Conservation (phyloP, 2,329 filamentous ascomycete species). For the Penicillium sclerotiorum region DNA sequence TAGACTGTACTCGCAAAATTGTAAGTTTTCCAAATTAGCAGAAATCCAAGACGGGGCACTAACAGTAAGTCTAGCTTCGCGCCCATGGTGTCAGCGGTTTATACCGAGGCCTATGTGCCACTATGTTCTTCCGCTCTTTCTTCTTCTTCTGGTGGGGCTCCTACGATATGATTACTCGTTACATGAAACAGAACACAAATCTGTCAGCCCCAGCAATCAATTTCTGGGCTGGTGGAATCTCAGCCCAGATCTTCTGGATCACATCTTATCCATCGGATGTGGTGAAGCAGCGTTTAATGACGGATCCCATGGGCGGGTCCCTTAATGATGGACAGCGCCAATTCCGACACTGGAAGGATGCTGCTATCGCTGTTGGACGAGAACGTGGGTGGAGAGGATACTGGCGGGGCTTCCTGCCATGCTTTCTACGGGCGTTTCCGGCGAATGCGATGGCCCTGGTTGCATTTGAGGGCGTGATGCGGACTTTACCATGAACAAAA, state of each 20-base stretch:
- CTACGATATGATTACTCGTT: slow-evolving; percentile 80
- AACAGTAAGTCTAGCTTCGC: slow-evolving; percentile 48
- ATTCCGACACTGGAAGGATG: slow-evolving; percentile 78
- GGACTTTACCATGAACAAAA: slow-evolving; percentile 48
- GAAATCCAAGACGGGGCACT: not conserved
- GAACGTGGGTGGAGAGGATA: slow-evolving; percentile 80
- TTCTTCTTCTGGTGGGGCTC: slow-evolving; percentile 99
- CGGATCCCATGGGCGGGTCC: slow-evolving; percentile 76
- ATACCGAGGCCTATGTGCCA: slow-evolving; percentile 83
- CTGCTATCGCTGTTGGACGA: slow-evolving; percentile 72
- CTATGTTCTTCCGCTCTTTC: slow-evolving; percentile 83
- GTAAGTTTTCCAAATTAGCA: slow-evolving; percentile 39
- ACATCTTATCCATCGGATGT: slow-evolving; percentile 90
- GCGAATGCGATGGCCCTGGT: slow-evolving; percentile 93
- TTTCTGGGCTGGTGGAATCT: slow-evolving; percentile 95
- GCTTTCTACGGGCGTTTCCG: slow-evolving; percentile 90
- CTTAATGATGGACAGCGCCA: slow-evolving; percentile 67
- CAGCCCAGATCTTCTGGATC: slow-evolving; percentile 93
- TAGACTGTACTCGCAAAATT: slow-evolving; percentile 76
- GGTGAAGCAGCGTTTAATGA: slow-evolving; percentile 97
- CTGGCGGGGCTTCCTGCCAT: slow-evolving; percentile 92
- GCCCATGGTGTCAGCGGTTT: slow-evolving; percentile 76
- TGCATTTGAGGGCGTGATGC: slow-evolving; percentile 91
- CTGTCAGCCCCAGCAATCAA: slow-evolving; percentile 81
- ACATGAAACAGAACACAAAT: slow-evolving; percentile 66